phyloP scores from a whole-genome alignment of 495 filamentous ascomycete genomes.

The Penicillium ucsense region DNA sequence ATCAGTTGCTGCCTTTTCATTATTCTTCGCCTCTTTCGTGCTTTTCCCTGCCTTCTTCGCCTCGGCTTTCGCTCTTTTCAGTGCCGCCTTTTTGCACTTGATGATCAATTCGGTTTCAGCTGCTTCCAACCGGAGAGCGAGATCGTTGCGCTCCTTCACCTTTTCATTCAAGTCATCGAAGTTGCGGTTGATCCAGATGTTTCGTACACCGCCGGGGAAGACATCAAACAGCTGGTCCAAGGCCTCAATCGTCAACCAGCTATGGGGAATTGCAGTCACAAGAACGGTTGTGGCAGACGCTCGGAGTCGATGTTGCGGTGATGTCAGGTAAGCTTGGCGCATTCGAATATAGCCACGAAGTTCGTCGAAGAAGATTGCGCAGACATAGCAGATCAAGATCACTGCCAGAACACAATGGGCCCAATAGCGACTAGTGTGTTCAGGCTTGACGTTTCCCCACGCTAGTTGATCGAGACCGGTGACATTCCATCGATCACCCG shows the following conservation, averaged over 20 bases:
- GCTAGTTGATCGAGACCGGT: slow-evolving; percentile 70
- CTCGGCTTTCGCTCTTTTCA: slow-evolving; percentile 53
- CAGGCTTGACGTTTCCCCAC: slow-evolving; percentile 81
- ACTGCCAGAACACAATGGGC: slow-evolving; percentile 79
- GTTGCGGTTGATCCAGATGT: slow-evolving; percentile 94
- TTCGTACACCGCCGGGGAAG: slow-evolving; percentile 89
- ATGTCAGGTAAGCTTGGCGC: slow-evolving; percentile 90
- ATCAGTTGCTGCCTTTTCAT: slow-evolving; percentile 34
- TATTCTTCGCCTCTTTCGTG: slow-evolving; percentile 41
- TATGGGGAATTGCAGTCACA: slow-evolving; percentile 77
- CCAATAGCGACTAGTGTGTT: slow-evolving; percentile 70
- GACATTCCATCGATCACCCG: slow-evolving; percentile 34
- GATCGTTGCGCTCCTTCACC: slow-evolving; percentile 59
- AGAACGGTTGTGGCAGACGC: slow-evolving; percentile 96
- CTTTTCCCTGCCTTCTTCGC: slow-evolving; percentile 51
- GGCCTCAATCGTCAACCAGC: slow-evolving; percentile 77
- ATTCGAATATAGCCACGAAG: slow-evolving; percentile 86
- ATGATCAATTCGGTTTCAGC: slow-evolving; percentile 81
- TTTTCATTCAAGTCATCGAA: slow-evolving; percentile 83
- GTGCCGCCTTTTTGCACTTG: slow-evolving; percentile 64
- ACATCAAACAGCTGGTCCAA: slow-evolving; percentile 86
- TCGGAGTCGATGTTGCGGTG: slow-evolving; percentile 83
- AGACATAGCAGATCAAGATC: slow-evolving; percentile 72
- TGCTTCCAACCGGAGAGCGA: slow-evolving; percentile 65
- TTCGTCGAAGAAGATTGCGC: slow-evolving; percentile 80